Evolutionary conservation across 371 early-diverging fungal genomes (phyloP), one percentile per base, ranked within the genome.

Genomic region (Coemansia sp.): DNA sequence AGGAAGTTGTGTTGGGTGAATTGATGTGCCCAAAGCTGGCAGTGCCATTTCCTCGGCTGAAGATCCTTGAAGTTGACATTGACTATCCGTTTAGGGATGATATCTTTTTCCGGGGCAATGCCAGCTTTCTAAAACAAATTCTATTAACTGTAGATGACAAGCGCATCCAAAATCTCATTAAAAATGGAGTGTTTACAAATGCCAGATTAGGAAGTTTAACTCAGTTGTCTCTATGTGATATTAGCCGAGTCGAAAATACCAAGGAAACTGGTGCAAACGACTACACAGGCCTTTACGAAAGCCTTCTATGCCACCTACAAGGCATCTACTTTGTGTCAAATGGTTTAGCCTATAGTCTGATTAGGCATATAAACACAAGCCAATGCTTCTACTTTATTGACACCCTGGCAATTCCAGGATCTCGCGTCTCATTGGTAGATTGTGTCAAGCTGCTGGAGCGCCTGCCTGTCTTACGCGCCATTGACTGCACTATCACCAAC

Each of bases 101-200:
- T 12, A 53, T 53, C 12, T 33, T 38, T 12, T 53, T 53, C n/a
- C 30, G 53, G n/a, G 53, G 53, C n/a, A 53, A 53, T 36, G 36
- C 12, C 14, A 53, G 12, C 10, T 35, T 36, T 3, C 38, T 53
- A 12, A 34, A 8, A 6, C 4, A 14, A 14, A 7, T 53, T 2
- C 20, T 53, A 36, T 8, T 20, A 9, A 36, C 14, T 10, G 35
- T 36, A 10, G n/a, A 53, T 20, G 10, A 53, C 35, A 53, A 16
- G 36, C 10, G 2, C n/a, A 36, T 36, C 5, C 2, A 36, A 16
- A 16, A n/a, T 36, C 12, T 53, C 7, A 11, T 20, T 20, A 38
- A 20, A 11, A 7, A 36, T 9, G 36, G 36, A 5, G 36, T 36
- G 36, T 53, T 53, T 34, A 33, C 36, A 36, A 14, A 34, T 8